A percentile compares a stretch with the other conserved stretches of the same genome.
These are phyloP conservation scores for Colletotrichum sansevieriae DNA, from an alignment of 2,329 filamentous ascomycete species.

Conservation along the genomic window DNA sequence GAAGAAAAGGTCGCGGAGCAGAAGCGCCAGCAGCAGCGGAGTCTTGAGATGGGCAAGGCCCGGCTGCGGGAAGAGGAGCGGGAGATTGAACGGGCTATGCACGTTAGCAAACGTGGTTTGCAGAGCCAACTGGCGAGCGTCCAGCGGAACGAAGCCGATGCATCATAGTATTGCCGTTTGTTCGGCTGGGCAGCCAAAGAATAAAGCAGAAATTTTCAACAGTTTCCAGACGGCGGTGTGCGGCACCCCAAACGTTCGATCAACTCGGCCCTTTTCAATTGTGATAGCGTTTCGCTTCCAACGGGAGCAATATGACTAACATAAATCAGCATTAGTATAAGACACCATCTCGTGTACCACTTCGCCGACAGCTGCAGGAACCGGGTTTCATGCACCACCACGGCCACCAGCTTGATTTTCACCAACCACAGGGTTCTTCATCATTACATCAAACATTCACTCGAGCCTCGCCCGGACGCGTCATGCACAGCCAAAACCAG, in stretches of 20 bases:
- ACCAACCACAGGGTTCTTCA: neutral
- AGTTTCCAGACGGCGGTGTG: slow-evolving; percentile 4
- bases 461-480: slow-evolving; percentile 27
- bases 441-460: slow-evolving; percentile 28
- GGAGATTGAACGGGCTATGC: slow-evolving; percentile 77
- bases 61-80: slow-evolving; percentile 74
- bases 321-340: slow-evolving; percentile 13
- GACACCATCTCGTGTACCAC: slow-evolving; percentile 5
- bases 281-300: slow-evolving; percentile 9
- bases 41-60: slow-evolving; percentile 71
- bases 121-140: slow-evolving; percentile 67
- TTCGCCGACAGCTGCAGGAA: slow-evolving; percentile 37
- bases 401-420: neutral
- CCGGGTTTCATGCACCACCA: slow-evolving; percentile 35
- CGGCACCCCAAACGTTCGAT: neutral
- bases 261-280: neutral
- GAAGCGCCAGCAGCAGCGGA: slow-evolving; percentile 69
- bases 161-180: slow-evolving; percentile 2
- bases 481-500: slow-evolving; percentile 14
- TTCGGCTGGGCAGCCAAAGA: slow-evolving; percentile 13
- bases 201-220: neutral
- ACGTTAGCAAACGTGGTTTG: slow-evolving; percentile 74
- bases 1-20: slow-evolving; percentile 76
- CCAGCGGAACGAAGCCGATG: slow-evolving; percentile 40
- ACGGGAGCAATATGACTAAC: slow-evolving; percentile 15